Conservation (phyloP, 2,329 filamentous ascomycete species). For the Davidsoniella eucalypti region DNA sequence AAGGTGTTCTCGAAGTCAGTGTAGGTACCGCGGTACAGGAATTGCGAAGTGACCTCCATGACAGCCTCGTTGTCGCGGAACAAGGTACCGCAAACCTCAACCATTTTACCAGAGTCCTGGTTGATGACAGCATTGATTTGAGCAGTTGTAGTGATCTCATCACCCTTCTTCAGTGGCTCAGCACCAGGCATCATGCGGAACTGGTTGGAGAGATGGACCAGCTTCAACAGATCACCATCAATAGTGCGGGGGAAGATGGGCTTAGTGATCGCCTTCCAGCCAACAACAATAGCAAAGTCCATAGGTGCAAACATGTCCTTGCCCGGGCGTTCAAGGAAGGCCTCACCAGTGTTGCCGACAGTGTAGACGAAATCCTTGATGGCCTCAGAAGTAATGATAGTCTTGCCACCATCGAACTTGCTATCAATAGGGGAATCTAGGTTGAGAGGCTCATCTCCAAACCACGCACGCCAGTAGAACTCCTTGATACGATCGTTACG, state of each 20-base stretch:
- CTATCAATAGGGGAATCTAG: conserved; percentile 74
- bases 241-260: conserved; percentile 96
- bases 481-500: conserved; percentile 98
- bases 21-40: conserved; percentile 87
- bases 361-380: conserved; percentile 99
- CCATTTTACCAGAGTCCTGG: conserved; percentile 97
- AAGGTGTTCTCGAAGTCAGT: conserved; percentile 96
- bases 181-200: conserved; percentile 98
- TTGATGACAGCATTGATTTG: conserved; percentile 97
- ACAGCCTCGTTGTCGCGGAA: conserved; percentile 66
- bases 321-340: conserved; percentile 87
- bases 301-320: conserved; percentile 92
- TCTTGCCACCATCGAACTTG: conserved; percentile 76
- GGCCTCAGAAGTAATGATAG: conserved; percentile 74
- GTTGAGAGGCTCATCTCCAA: conserved; percentile 68
- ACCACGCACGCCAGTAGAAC: conserved; percentile 98
- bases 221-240: conserved; percentile 86
- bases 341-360: conserved; percentile 92
- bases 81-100: conserved; percentile 97
- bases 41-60: conserved; percentile 98
- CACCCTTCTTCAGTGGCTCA: conserved; percentile 86
- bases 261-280: conserved; percentile 98
- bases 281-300: conserved; percentile 97
- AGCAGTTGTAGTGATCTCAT: conserved; percentile 80
- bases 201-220: conserved; percentile 90